These are phyloP conservation scores for Globisporangium nunn DNA, from an alignment of 352 stramenopile genomes.

Conservation along the genomic window DNA sequence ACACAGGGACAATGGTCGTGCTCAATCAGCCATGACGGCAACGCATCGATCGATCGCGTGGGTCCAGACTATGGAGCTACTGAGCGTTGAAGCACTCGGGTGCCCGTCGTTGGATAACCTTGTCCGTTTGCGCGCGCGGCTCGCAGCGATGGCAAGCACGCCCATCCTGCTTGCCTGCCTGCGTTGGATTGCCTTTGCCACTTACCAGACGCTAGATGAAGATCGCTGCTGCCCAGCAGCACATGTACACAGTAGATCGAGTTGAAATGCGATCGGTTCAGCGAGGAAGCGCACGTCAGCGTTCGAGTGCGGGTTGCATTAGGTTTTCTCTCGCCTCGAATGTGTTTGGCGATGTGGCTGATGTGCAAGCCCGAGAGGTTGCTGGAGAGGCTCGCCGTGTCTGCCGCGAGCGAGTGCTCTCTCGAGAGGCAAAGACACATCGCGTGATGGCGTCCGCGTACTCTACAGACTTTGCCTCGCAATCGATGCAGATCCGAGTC, in stretches of 20 bases:
- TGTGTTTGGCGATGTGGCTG: background rate
- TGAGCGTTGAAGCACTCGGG: background rate
- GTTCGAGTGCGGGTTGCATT: too few relatives aligned
- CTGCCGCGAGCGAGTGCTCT: background rate
- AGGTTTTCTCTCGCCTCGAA: background rate
- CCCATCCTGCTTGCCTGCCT: background rate
- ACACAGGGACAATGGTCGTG: background rate
- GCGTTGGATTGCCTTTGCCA: background rate
- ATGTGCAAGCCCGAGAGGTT: background rate
- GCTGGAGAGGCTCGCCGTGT: background rate
- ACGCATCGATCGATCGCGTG: too few relatives aligned
- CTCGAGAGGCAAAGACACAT: background rate
- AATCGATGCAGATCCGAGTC: too few relatives aligned
- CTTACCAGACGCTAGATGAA: background rate
- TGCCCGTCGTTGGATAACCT: background rate
- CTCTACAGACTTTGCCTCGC: too few relatives aligned
- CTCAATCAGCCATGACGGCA: too few relatives aligned
- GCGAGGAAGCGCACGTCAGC: background rate
- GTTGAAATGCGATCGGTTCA: background rate
- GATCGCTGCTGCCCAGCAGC: background rate
- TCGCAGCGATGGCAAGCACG: background rate
- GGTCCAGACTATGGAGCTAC: background rate
- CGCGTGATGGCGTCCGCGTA: background rate
- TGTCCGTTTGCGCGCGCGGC: background rate
- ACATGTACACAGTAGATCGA: background rate